These are phyloP conservation scores for Bolboschoenoplectus hybrid DNA, from an alignment of 202 grass and related monocot genomes.

Conservation along the genomic window DNA sequence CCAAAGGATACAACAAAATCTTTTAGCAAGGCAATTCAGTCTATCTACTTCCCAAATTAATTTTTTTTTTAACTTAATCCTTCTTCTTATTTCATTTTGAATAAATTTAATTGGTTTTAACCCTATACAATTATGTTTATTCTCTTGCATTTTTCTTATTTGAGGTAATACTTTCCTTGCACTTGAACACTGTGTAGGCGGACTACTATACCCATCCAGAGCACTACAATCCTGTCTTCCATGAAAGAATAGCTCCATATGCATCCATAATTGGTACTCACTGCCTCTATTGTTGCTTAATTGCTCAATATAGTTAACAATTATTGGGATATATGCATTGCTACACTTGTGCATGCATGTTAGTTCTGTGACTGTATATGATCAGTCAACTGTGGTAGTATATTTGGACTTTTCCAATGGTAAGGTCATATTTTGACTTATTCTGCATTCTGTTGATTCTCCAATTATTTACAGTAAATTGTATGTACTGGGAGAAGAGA, in stretches of 20 bases:
- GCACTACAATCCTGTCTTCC: constrained; percentile 78
- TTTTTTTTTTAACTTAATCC: constrained; percentile 21
- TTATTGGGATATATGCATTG: background rate
- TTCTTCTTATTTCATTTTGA: constrained; percentile 32
- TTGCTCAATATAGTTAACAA: background rate
- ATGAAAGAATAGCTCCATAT: constrained; percentile 93
- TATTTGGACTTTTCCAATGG: background rate
- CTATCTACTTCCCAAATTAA: constrained; percentile 26
- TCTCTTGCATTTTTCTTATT: background rate
- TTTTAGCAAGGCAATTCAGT: constrained; percentile 76
- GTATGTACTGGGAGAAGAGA: constrained; percentile 99
- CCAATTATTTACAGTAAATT: constrained; percentile 68
- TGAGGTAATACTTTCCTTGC: constrained; percentile 10
- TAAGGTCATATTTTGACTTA: constrained; percentile 2
- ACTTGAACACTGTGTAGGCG: constrained; percentile 50
- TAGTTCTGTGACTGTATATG: background rate
- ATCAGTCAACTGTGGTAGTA: background rate
- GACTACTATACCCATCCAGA: constrained; percentile 96
- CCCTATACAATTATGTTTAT: background rate
- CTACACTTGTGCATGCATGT: background rate
- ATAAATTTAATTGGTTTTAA: constrained; percentile 18
- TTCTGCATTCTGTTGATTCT: constrained; percentile 5
- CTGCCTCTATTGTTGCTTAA: background rate
- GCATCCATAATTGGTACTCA: constrained; percentile 79
- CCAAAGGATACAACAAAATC: constrained; percentile 65